Conservation (phyloP, 2,329 filamentous ascomycete genomes). For the Pestalotiopsis sp. region DNA sequence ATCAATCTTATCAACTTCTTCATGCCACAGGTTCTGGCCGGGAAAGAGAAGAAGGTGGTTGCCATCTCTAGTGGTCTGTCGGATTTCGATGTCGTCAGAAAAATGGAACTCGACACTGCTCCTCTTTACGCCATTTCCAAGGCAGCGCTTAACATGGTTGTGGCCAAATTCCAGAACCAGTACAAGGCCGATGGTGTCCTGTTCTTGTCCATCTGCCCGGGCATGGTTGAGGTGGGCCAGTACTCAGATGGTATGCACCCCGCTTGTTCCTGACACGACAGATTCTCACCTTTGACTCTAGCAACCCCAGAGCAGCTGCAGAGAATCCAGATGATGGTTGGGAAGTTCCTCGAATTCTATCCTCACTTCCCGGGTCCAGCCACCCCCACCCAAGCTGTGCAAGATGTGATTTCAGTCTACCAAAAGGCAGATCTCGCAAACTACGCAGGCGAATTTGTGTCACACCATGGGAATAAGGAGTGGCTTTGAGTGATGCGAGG, state of each 20-base stretch:
- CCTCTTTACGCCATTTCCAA: constrained; percentile 51
- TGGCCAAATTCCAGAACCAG: constrained; percentile 43
- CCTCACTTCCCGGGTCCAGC: constrained; percentile 27
- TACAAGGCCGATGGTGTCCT: constrained; percentile 46
- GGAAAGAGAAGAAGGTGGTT: constrained; percentile 55
- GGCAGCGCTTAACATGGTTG: constrained; percentile 22
- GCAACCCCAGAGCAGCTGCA: background rate
- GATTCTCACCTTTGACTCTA: background rate
- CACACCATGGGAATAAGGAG: constrained; percentile 55
- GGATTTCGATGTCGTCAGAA: constrained; percentile 36
- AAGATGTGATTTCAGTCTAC: constrained; percentile 22
- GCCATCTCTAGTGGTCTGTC: constrained; percentile 50
- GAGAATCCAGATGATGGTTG: constrained; percentile 18
- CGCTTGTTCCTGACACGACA: background rate
- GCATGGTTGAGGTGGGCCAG: constrained; percentile 36
- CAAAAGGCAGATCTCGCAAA: constrained; percentile 26
- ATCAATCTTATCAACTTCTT: constrained; percentile 55
- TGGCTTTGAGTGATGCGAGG: constrained; percentile 43
- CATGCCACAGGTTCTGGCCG: constrained; percentile 52
- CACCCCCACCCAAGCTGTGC: constrained; percentile 25
- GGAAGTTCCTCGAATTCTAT: constrained; percentile 20
- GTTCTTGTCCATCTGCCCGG: constrained; percentile 47
- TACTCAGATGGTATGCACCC: background rate
- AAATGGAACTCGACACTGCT: constrained; percentile 28
- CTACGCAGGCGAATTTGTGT: constrained; percentile 54